Conservation (phyloP, 140 eudicot genomes). For the Cichorium intybus region DNA sequence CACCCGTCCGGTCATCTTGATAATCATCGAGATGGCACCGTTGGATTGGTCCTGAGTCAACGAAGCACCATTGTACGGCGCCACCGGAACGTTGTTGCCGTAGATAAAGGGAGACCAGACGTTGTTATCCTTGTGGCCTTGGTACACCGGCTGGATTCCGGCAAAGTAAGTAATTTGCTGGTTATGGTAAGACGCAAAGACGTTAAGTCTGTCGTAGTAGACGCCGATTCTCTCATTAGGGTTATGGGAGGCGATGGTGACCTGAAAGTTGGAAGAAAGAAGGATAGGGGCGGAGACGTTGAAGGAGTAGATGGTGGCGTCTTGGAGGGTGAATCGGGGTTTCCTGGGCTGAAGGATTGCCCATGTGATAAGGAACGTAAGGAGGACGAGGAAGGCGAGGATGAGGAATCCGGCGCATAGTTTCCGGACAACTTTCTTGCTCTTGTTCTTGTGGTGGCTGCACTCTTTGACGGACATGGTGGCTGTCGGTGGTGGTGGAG, state of each 20-base stretch:
- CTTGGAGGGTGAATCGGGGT: slow-evolving; percentile 69
- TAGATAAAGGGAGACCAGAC: slow-evolving; percentile 74
- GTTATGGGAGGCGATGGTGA: slow-evolving; percentile 75
- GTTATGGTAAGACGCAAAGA: slow-evolving; percentile 58
- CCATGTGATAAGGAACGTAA: slow-evolving; percentile 56
- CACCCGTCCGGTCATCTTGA: slow-evolving; percentile 71
- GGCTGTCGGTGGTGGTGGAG: slow-evolving; percentile 5
- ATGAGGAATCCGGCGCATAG: slow-evolving; percentile 35
- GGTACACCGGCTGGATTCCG: slow-evolving; percentile 62
- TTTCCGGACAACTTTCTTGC: slow-evolving; percentile 22
- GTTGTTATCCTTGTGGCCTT: slow-evolving; percentile 58
- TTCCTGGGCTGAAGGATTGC: slow-evolving; percentile 78
- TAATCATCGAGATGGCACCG: slow-evolving; percentile 39
- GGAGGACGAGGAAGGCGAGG: slow-evolving; percentile 54
- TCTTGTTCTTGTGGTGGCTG: slow-evolving; percentile 47
- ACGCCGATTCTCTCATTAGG: slow-evolving; percentile 66
- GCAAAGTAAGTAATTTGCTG: slow-evolving; percentile 83
- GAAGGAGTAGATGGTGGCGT: slow-evolving; percentile 74
- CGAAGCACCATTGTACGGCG: slow-evolving; percentile 59
- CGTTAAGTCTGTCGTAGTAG: slow-evolving; percentile 69
- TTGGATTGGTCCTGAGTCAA: slow-evolving; percentile 41
- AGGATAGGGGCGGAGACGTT: slow-evolving; percentile 52
- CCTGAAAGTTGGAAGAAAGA: slow-evolving; percentile 63
- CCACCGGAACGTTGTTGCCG: slow-evolving; percentile 76
- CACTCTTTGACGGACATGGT: slow-evolving; percentile 49